Conservation (phyloP, 2,329 filamentous ascomycete species). For the Ophiosphaerella narmari region DNA sequence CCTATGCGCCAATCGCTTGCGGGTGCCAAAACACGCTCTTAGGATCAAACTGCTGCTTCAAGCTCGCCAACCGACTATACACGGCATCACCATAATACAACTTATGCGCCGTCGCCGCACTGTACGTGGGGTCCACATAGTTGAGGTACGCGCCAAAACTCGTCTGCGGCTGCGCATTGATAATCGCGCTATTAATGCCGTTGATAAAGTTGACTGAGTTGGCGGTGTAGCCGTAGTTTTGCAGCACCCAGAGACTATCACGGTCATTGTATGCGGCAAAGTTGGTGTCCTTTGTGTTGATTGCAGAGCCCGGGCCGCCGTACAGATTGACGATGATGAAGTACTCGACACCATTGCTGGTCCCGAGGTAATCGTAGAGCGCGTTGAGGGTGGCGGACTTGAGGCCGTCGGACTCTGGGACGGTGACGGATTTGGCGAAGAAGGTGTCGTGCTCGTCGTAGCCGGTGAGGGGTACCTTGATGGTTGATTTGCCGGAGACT, state of each 20-base stretch:
- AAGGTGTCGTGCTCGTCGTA: slow-evolving; percentile 47
- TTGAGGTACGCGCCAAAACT: slow-evolving; percentile 59
- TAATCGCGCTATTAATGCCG: slow-evolving; percentile 49
- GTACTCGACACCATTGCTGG: slow-evolving; percentile 26
- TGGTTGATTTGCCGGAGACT: slow-evolving; percentile 38
- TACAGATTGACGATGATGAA: slow-evolving; percentile 48
- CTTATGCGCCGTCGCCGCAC: slow-evolving; percentile 53
- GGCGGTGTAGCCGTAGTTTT: slow-evolving; percentile 40
- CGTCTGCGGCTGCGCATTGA: slow-evolving; percentile 42
- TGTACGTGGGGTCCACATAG: slow-evolving; percentile 58
- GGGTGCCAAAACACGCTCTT: slow-evolving; percentile 46
- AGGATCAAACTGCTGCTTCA: slow-evolving; percentile 50
- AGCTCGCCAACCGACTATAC: slow-evolving; percentile 38
- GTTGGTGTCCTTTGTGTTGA: slow-evolving; percentile 40
- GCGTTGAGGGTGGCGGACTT: slow-evolving; percentile 29
- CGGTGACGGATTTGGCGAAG: slow-evolving; percentile 49
- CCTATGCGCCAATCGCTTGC: slow-evolving; percentile 40
- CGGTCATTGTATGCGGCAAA: slow-evolving; percentile 46
- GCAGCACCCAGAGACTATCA: slow-evolving; percentile 44
- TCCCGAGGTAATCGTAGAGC: slow-evolving; percentile 40
- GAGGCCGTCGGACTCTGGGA: slow-evolving; percentile 43
- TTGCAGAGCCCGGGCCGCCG: slow-evolving; percentile 42
- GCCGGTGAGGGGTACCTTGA: slow-evolving; percentile 37
- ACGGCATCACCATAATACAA: slow-evolving; percentile 54
- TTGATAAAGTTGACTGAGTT: slow-evolving; percentile 46